phyloP scores from a whole-genome alignment of 2,329 filamentous ascomycete genomes.

The Drechslerella dactyloides region DNA sequence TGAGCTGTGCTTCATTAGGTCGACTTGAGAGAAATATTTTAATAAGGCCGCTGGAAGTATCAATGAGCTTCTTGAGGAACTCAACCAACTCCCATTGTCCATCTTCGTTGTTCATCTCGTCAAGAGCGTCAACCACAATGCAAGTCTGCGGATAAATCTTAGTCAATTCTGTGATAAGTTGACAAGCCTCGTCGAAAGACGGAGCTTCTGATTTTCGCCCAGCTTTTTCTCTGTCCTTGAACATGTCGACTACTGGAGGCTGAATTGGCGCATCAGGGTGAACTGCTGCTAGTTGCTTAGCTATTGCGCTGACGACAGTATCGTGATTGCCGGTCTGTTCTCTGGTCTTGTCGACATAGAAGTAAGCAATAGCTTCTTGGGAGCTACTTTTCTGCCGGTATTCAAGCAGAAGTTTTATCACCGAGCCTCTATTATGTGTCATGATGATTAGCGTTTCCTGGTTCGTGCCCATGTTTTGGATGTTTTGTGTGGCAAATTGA shows the following conservation, averaged over 20 bases:
- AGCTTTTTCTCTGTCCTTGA: constrained; percentile 10
- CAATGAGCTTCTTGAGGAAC: not conserved
- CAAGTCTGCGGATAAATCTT: not conserved
- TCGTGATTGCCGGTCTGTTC: constrained; percentile 55
- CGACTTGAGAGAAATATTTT: constrained; percentile 12
- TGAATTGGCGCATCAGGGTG: constrained; percentile 8
- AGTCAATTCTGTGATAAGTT: not conserved
- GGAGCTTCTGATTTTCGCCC: not conserved
- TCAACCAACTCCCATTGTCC: not conserved
- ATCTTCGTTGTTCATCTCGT: constrained; percentile 12
- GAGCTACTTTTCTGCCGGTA: constrained; percentile 22
- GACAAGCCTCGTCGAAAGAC: not conserved
- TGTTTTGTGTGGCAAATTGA: not conserved
- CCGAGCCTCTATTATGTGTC: constrained; percentile 6
- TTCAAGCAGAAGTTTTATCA: constrained; percentile 36
- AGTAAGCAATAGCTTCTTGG: constrained; percentile 56
- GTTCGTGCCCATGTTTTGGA: not conserved
- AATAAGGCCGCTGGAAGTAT: not conserved
- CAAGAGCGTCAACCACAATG: constrained; percentile 7
- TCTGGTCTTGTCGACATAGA: constrained; percentile 57
- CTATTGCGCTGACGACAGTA: constrained; percentile 53
- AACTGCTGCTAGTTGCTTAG: constrained; percentile 50
- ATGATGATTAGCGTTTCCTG: not conserved
- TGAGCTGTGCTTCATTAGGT: constrained; percentile 1
- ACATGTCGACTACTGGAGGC: constrained; percentile 1